Base-by-base conservation (phyloP, 441 rosid species). In the Euphorbia celastroides region DNA sequence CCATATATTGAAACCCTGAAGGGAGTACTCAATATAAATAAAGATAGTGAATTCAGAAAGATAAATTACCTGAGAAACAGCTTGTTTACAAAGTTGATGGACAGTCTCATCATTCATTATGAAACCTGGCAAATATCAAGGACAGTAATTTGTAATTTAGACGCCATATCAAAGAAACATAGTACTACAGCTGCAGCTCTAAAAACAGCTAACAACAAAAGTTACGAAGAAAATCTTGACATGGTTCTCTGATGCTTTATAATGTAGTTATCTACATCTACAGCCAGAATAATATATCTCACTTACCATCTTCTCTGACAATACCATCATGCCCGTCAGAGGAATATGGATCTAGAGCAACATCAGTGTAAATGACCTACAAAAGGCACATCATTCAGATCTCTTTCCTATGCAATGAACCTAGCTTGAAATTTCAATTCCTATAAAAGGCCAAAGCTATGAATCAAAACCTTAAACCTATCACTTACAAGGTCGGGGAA, bases 261-360 rank as follows among this genome's bases (percentile, higher is more conserved):
- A 13, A 48, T 57, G 42, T 48, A 48, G 54, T 48, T 48, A 17
- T 17, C 54, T 68, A 50, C 22, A 17, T 17, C 54, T 68, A 50
- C 22, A 36, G 25, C n/a, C 27, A 23, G 57, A 7, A 66, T 27
- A 13, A 9, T 28, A 5, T 11, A 25, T 72, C 36, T 67, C 41
- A 69, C 91, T 82, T 80, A 93, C 96, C 97, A 79, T 93, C 97
- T 78, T 91, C 99, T 78, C 97, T 83, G 30, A 91, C 97, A 34
- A 91, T 89, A 48, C 97, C 99, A 78, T 93, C 97, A 68, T 93
- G 99, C 38, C 99, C 99, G 77, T 91, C 97, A 0, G 99, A 93
- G 54, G 96, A 89, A 74, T 93, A 93, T 27, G 97, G 99, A 81
- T 89, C 97, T 65, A 93, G 70, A 70, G 99, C 99, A 76, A 91